These are phyloP conservation scores for Puccinia polysora DNA, from an alignment of 1,284 basidiomycete genomes.

Conservation along the genomic window DNA sequence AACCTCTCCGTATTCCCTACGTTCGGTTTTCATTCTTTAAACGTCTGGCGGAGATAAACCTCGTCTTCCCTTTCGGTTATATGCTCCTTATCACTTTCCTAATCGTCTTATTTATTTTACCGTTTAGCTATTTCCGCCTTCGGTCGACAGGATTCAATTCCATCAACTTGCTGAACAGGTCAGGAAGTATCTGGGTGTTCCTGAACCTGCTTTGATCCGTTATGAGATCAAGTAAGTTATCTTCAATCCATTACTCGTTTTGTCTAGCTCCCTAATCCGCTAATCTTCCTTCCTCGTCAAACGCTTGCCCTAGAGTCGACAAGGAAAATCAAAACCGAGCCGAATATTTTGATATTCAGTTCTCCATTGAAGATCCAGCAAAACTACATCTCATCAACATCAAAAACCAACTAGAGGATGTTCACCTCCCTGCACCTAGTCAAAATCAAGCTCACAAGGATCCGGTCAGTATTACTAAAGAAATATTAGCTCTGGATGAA, in stretches of 20 bases:
- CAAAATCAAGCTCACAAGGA: too few relatives aligned
- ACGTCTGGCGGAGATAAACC: background rate
- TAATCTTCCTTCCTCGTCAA: background rate
- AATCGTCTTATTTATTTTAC: background rate
- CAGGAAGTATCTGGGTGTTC: conserved; percentile 5
- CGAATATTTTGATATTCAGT: conserved; percentile 37
- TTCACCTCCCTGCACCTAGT: background rate
- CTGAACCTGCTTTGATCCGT: conserved; percentile 24
- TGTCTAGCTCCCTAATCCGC: background rate
- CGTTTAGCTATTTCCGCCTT: conserved; percentile 24
- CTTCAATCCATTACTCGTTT: background rate
- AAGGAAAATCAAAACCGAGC: conserved; percentile 22
- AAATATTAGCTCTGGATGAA: conserved; percentile 35
- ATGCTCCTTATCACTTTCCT: background rate
- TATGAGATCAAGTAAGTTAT: conserved; percentile 29
- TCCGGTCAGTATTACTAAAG: conserved; percentile 14
- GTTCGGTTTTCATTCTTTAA: background rate
- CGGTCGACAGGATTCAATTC: conserved; percentile 19
- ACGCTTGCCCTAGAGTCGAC: conserved; percentile 22
- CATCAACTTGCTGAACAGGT: conserved; percentile 32
- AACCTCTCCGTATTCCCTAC: too few relatives aligned
- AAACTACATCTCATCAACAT: conserved; percentile 31
- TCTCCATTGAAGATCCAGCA: conserved; percentile 38
- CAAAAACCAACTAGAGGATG: conserved; percentile 29
- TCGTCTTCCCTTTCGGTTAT: background rate